Conservation (phyloP, 2,329 filamentous ascomycete genomes). For the Fusarium pseudocircinatum region DNA sequence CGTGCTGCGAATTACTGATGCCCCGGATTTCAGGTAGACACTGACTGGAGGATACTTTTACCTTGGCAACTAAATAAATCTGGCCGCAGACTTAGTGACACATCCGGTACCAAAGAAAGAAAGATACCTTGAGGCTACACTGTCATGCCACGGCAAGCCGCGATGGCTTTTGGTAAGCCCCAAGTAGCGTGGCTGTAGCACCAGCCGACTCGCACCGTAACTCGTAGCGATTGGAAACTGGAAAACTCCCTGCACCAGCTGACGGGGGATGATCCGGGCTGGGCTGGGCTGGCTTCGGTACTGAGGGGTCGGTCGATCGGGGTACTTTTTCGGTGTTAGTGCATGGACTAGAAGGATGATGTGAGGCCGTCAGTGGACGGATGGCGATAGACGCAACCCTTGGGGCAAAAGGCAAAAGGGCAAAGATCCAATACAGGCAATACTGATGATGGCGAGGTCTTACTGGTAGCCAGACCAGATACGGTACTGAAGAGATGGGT, state of each 20-base stretch:
- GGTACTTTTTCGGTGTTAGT: conserved; percentile 36
- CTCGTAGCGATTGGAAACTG: conserved; percentile 5
- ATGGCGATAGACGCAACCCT: conserved; percentile 37
- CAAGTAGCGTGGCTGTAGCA: conserved; percentile 22
- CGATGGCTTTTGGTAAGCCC: background rate
- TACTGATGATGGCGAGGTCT: conserved; percentile 26
- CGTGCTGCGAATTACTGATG: conserved; percentile 18
- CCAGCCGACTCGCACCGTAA: conserved; percentile 12
- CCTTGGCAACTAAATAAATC: background rate
- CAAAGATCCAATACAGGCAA: conserved; percentile 22
- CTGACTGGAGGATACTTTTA: background rate
- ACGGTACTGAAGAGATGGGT: background rate
- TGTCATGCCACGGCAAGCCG: background rate
- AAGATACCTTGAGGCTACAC: conserved; percentile 15
- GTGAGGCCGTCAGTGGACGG: conserved; percentile 21
- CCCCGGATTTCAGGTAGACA: conserved; percentile 14
- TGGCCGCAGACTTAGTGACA: conserved; percentile 12
- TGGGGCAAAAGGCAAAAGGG: conserved; percentile 29
- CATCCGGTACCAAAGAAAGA: background rate
- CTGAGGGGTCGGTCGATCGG: conserved; percentile 36
- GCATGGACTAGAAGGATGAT: conserved; percentile 15
- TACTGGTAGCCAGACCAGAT: background rate
- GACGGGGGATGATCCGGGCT: conserved; percentile 34
- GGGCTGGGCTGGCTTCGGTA: conserved; percentile 38
- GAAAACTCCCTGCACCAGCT: conserved; percentile 37